A percentile compares a stretch with the other conserved stretches of the same genome.
Conservation (phyloP, 2,329 filamentous ascomycete genomes). For the Diaporthe australafricana region DNA sequence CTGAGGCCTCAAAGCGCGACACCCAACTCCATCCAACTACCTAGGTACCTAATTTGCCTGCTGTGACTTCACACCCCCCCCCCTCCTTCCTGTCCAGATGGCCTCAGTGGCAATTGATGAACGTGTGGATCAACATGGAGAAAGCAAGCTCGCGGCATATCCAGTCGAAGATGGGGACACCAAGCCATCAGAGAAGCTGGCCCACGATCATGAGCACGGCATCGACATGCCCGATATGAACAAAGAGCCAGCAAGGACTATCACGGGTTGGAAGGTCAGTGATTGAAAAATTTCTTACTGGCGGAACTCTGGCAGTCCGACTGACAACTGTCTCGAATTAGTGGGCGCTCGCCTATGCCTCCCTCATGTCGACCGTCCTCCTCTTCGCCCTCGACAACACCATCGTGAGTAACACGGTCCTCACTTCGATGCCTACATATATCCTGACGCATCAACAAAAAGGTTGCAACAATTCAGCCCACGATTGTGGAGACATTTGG, state of each 20-base stretch:
- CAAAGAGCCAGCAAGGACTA: not conserved
- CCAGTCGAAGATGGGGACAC: not conserved
- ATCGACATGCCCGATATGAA: not conserved
- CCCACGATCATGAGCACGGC: not conserved
- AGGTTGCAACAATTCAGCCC: slow-evolving; percentile 28
- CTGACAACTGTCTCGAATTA: not conserved
- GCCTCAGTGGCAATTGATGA: not conserved
- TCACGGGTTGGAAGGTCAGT: not conserved
- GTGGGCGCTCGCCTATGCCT: slow-evolving; percentile 23
- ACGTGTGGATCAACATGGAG: accelerated
- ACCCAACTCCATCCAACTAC: too few species aligned
- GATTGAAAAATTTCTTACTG: too few species aligned
- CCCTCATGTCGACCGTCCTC: slow-evolving; percentile 10
- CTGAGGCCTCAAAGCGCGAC: too few species aligned
- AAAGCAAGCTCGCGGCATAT: too few species aligned
- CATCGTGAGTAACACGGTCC: not conserved
- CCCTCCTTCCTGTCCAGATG: too few species aligned
- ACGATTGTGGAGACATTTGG: slow-evolving; percentile 16
- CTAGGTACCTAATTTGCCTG: too few species aligned
- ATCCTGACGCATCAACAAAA: not conserved
- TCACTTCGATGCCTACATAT: accelerated
- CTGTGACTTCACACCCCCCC: too few species aligned
- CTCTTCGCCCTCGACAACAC: slow-evolving; percentile 32
- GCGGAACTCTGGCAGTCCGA: too few species aligned
- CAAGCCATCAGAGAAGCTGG: not conserved